Evolutionary conservation across 306 rosid genomes (phyloP), one percentile per base, ranked within the genome.

Genomic region (Comarum palustre): DNA sequence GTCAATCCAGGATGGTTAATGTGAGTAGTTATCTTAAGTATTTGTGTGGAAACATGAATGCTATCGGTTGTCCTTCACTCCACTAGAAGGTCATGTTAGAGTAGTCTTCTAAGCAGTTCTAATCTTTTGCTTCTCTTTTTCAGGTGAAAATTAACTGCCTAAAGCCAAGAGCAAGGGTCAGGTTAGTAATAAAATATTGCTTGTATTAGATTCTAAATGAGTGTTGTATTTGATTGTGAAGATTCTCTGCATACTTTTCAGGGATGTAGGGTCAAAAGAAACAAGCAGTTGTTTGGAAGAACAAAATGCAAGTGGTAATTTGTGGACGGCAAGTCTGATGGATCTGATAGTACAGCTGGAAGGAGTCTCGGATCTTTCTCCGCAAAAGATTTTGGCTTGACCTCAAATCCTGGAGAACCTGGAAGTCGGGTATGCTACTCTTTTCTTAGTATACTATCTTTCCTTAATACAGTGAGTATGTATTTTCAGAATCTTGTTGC

Each of bases 121-220:
- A 57, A 69, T 45, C 71, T 75, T 36, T 11, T 57, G 27, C 58
- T 20, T 73, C 72, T 74, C 70, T 22, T 59, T 73, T 78, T 67
- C 86, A 86, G 90, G 86, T 78, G 27, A 83, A 81, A 78, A 79
- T 86, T 75, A 81, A 78, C 71, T 86, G 90, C 76, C 51, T 71
- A 32, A 81, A 80, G 19, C 82, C 90, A 57, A 76, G 75, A 81
- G 22, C 72, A 76, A 81, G 70, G 76, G 46, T 55, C 72, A 79
- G 87, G 90, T 78, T 72, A 48, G 87, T 79, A 24, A 47, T 67
- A 68, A 24, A 4, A 17, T 12, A 41, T 50, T 57, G 50, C 48
- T 8, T 41, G 47, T 9, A 22, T 61, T 7, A 48, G 42, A 36
- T 57, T 32, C 12, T 61, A 17, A 59, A 19, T 63, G 71, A 10